Evolutionary conservation across 805 yeast genomes (phyloP), one percentile per base, ranked within the genome.

Genomic region (Myxozyma vanderwaltii): DNA sequence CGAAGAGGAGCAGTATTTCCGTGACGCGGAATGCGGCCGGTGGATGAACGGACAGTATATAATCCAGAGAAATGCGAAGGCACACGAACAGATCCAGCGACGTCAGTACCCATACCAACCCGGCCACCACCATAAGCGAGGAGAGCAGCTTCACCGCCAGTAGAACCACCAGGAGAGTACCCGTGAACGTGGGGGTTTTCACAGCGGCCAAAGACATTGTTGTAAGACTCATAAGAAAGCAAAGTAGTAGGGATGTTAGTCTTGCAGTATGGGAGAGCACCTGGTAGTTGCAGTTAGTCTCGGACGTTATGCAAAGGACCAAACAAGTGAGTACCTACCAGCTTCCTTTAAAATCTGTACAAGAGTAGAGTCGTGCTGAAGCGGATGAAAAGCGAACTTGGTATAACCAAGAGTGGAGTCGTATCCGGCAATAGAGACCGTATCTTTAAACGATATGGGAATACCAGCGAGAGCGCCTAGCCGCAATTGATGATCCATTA

Each of bases 391-490:
- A 31, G 79, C 68, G 43, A 66, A 61, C 17, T 73, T 68, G 35
- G 82, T 79, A 65, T 77, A 80, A 4, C 84, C 82, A 23, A 78
- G 79, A 55, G 81, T 80, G 0, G 85, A 79, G 66, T 81, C 80
- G 56, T 75, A 79, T 41, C 85, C 86, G 45, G 71, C 75, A 57
- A 77, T 77, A 52, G 74, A 72, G 65, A 76, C 78, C 47, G 84
- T 84, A 64, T 84, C 89, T 69, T 85, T 85, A 55, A 85, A 71
- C 1, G 88, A 82, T 51, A 85, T 74, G 4, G 88, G 88, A 63
- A 85, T 70, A 1, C 89, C 88, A 45, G 86, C 87, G 54, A 84
- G 74, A 0, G 86, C 84, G 47, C 85, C 85, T 47, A 39, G 6
- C 17, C 15, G 13, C 48, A 43, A 15, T 21, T 10, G 36, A 19